A percentile compares a stretch with the other conserved stretches of the same genome.
Evolutionary conservation across 2,329 filamentous ascomycete genomes (phyloP).

Genomic region (Elsinoe batatas): DNA sequence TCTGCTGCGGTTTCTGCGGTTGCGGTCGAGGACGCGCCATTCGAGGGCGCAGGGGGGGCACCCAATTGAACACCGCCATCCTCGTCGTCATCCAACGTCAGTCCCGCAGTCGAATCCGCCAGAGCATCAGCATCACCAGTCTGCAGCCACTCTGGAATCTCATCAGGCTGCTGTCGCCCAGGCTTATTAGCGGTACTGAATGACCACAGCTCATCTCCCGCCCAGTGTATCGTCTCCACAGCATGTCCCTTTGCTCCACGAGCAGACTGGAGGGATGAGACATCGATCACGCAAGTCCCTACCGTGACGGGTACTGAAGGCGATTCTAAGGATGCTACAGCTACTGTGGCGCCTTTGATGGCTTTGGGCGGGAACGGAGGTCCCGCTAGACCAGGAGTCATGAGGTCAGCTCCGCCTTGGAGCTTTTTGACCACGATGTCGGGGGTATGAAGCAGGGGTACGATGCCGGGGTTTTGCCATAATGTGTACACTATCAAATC

Average conservation of each 20-base stretch:
- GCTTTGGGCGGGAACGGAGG: slow-evolving; percentile 53
- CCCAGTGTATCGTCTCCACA: slow-evolving; percentile 57
- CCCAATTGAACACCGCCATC: slow-evolving; percentile 39
- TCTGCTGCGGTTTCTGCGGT: slow-evolving; percentile 15
- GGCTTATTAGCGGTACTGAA: slow-evolving; percentile 48
- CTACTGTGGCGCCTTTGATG: slow-evolving; percentile 51
- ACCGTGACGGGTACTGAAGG: slow-evolving; percentile 55
- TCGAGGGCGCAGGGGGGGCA: neutral
- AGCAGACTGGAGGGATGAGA: slow-evolving; percentile 45
- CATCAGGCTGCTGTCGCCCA: slow-evolving; percentile 44
- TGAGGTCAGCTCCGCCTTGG: slow-evolving; percentile 55
- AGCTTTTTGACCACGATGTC: slow-evolving; percentile 53
- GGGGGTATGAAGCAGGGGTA: slow-evolving; percentile 56
- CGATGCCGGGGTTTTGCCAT: slow-evolving; percentile 52
- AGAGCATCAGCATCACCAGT: slow-evolving; percentile 27
- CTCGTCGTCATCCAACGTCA: slow-evolving; percentile 36
- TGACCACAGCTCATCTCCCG: slow-evolving; percentile 58
- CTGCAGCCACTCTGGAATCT: slow-evolving; percentile 41
- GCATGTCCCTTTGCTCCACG: slow-evolving; percentile 55
- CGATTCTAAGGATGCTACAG: slow-evolving; percentile 49
- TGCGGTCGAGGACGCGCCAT: slow-evolving; percentile 6
- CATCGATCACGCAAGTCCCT: slow-evolving; percentile 55
- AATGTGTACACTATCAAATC: slow-evolving; percentile 49
- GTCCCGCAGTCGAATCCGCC: slow-evolving; percentile 30
- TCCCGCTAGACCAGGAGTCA: slow-evolving; percentile 57